phyloP scores from a whole-genome alignment of 257 asterid genomes.

The Nicotiana undulata region DNA sequence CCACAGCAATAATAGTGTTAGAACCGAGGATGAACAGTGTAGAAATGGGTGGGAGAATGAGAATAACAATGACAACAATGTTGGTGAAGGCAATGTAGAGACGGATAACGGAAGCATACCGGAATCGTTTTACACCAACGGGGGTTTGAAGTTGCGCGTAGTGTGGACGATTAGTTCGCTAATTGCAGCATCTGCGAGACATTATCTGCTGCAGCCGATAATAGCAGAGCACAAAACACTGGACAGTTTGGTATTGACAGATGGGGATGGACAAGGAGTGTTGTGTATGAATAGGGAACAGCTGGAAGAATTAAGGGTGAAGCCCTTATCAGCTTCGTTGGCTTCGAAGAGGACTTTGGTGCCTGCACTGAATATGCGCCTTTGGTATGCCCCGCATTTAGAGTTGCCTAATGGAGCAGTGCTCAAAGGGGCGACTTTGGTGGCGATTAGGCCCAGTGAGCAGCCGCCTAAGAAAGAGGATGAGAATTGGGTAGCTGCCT shows the following conservation, averaged over 20 bases:
- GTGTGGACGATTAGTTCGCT: conserved; percentile 77
- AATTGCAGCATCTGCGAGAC: conserved; percentile 75
- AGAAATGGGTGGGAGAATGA: background rate
- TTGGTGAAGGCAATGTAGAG: conserved; percentile 17
- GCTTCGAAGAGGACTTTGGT: conserved; percentile 66
- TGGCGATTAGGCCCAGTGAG: conserved; percentile 67
- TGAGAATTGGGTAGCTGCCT: conserved; percentile 48
- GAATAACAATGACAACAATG: background rate
- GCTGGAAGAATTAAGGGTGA: conserved; percentile 68
- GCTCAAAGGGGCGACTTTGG: conserved; percentile 69
- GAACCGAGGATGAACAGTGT: background rate
- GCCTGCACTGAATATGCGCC: conserved; percentile 60
- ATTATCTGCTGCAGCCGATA: conserved; percentile 64
- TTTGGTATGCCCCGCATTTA: conserved; percentile 58
- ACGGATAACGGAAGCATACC: conserved; percentile 57
- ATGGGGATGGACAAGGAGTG: conserved; percentile 65
- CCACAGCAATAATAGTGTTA: background rate
- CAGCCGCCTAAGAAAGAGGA: conserved; percentile 53
- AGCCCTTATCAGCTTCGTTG: conserved; percentile 58
- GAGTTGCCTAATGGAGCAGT: conserved; percentile 58
- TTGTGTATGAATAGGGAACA: conserved; percentile 60
- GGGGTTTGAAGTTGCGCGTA: conserved; percentile 63
- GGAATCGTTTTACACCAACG: conserved; percentile 63
- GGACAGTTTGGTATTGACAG: conserved; percentile 50
- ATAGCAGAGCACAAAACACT: conserved; percentile 59